Base-by-base conservation (phyloP, 495 filamentous ascomycete species). In the Arthonia radiata region DNA sequence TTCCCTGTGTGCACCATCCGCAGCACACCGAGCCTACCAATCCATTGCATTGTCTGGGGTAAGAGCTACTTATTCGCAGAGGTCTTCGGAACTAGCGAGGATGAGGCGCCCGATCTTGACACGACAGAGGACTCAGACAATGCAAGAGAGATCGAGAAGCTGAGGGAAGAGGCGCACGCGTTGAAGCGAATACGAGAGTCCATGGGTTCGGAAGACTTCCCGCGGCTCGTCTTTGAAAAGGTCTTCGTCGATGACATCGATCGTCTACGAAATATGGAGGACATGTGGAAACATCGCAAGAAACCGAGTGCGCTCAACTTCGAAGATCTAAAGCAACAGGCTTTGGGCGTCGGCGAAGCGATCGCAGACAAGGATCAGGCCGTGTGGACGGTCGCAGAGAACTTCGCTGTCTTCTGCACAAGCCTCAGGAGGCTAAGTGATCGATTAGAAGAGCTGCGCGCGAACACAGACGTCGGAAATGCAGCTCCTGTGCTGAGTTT, bases 41-140 rank as follows among this genome's bases (percentile, higher is more conserved):
- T 99, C 15, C 86, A 99, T 46, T 94, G 86, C 52, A 99, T 99
- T 25, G 82, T 94, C n/a, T 99, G 86, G 86, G 82, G 64, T 0
- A 99, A 94, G 56, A 90, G 78, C 40, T 94, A 91, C 41, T 64
- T 99, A 8, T 67, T 94, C 32, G 78, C 76, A 31, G 83, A 94
- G 40, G 68, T 99, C 5, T 94, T 92, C 37, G 86, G 86, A 1
- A 67, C 62, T 2, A 90, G 81, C 35, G 86, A 94, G 47, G 76
- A 89, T 32, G 70, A 82, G 29, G 59, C 66, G 10, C 52, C 63
- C 1, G 67, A 71, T 6, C 59, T 94, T 19, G 81, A 92, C 40
- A 58, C 64, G 29, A 64, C 71, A 7, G 67, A 76, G 34, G 67
- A 90, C 44, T 55, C 61, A 5, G 81, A 91, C 15, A 93, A 94